Conservation (phyloP, 2,329 filamentous ascomycete species). For the Coccinonectria pachysandricola region DNA sequence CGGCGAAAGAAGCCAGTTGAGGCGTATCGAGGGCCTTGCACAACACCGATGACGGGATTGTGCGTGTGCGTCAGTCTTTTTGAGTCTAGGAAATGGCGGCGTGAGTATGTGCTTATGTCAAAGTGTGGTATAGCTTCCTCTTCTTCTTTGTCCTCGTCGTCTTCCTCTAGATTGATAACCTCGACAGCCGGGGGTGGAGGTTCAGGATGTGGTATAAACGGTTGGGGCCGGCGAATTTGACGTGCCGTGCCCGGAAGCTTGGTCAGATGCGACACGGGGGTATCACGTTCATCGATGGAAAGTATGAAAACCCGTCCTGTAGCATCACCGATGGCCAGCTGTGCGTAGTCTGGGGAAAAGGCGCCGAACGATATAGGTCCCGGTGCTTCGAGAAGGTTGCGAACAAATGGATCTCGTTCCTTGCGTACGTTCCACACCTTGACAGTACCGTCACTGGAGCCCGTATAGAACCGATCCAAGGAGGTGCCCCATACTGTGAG, state of each 20-base stretch:
- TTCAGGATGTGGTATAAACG: conserved; percentile 41
- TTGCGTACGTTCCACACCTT: conserved; percentile 53
- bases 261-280: conserved; percentile 23
- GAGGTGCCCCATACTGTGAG: conserved; percentile 52
- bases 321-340: conserved; percentile 49
- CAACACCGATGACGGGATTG: conserved; percentile 40
- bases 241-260: conserved; percentile 25
- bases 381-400: conserved; percentile 42
- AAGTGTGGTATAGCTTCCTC: conserved; percentile 4
- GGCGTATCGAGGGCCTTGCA: conserved; percentile 45
- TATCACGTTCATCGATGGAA: conserved; percentile 36
- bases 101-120: conserved; percentile 16
- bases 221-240: conserved; percentile 33
- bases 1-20: conserved; percentile 34
- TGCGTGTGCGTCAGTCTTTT: conserved; percentile 31
- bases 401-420: conserved; percentile 33
- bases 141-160: conserved; percentile 1
- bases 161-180: conserved; percentile 9
- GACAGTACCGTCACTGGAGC: conserved; percentile 51
- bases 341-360: conserved; percentile 46
- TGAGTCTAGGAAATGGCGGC: conserved; percentile 24
- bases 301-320: conserved; percentile 50
- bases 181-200: conserved; percentile 29
- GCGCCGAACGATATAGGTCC: conserved; percentile 47
- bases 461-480: conserved; percentile 49